Conservation (phyloP, 78 protist genomes). For the Paulinella micropora region DNA sequence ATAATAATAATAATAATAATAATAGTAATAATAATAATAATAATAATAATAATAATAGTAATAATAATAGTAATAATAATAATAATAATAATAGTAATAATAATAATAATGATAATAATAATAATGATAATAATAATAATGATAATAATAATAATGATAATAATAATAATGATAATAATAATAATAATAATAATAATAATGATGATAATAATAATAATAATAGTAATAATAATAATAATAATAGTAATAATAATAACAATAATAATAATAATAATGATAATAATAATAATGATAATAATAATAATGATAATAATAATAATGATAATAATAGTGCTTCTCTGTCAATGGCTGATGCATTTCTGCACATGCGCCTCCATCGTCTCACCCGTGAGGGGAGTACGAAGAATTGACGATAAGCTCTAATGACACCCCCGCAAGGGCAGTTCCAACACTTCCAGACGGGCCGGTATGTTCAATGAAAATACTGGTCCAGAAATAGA, state of each 20-base stretch:
- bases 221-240: neutral
- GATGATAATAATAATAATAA: neutral
- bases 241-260: neutral
- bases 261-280: neutral
- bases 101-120: neutral
- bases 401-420: too few relatives aligned
- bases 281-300: neutral
- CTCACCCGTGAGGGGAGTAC: too few relatives aligned
- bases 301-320: neutral
- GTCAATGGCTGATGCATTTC: too few relatives aligned
- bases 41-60: neutral
- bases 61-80: neutral
- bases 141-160: neutral
- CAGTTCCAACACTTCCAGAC: too few relatives aligned
- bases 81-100: neutral
- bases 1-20: neutral
- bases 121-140: neutral
- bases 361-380: too few relatives aligned
- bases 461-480: too few relatives aligned
- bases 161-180: neutral
- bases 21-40: neutral
- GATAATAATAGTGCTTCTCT: too few relatives aligned
- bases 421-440: too few relatives aligned
- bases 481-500: too few relatives aligned
- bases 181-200: neutral